phyloP scores from a whole-genome alignment of 169 alveolate genomes.

The Plasmodium gaboni region DNA sequence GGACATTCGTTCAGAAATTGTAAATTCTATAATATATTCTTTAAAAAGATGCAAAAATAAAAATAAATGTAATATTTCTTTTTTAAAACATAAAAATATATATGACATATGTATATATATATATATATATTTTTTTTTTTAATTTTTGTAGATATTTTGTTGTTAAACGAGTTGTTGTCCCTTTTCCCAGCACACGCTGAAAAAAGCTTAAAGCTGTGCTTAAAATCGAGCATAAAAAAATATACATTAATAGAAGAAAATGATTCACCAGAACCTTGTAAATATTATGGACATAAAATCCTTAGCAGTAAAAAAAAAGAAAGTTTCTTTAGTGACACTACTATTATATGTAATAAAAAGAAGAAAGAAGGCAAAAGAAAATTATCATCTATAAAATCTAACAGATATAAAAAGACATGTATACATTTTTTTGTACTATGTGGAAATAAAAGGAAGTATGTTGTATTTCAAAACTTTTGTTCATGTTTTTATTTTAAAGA shows the following conservation, averaged over 20 bases:
- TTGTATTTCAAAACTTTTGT: conserved; percentile 55
- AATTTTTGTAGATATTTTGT: conserved; percentile 49
- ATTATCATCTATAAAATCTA: background rate
- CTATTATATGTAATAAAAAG: conserved; percentile 25
- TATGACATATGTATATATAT: background rate
- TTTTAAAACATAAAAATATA: no score
- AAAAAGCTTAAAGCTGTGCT: conserved; percentile 64
- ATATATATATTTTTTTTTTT: conserved; percentile 16
- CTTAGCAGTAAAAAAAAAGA: conserved; percentile 10
- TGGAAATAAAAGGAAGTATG: conserved; percentile 64
- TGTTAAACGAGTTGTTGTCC: conserved; percentile 68
- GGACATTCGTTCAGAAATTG: conserved; percentile 62
- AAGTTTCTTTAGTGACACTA: conserved; percentile 53
- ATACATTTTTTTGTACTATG: conserved; percentile 58
- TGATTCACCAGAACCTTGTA: background rate
- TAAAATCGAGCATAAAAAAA: conserved; percentile 55
- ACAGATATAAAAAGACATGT: conserved; percentile 28
- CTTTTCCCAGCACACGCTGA: conserved; percentile 71
- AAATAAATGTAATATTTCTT: conserved; percentile 46
- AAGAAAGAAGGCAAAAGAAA: background rate
- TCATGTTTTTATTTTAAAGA: conserved; percentile 74
- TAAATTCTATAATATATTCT: conserved; percentile 58
- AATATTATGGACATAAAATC: background rate
- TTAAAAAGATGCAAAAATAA: conserved; percentile 63
- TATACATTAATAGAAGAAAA: conserved; percentile 30